A percentile compares a stretch with the other conserved stretches of the same genome.
These are phyloP conservation scores for Calendula officinalis DNA, from an alignment of 129 eudicot genomes.

Conservation along the genomic window DNA sequence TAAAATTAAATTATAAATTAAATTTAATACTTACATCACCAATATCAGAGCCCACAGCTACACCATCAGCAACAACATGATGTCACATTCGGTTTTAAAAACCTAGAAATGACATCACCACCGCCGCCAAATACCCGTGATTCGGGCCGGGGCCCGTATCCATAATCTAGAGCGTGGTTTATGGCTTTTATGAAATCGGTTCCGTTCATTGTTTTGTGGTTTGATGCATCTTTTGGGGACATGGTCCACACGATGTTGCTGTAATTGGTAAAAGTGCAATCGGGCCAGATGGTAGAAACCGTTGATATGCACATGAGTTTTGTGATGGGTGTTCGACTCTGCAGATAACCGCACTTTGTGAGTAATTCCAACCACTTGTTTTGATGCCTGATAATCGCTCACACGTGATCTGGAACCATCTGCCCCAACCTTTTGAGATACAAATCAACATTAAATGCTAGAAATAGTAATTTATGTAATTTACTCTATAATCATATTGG, in stretches of 20 bases:
- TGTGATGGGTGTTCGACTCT: constrained; percentile 64
- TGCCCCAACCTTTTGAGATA: constrained; percentile 61
- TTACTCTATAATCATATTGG: no score
- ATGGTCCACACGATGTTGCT: constrained; percentile 99
- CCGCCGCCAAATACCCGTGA: constrained; percentile 39
- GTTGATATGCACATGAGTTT: constrained; percentile 86
- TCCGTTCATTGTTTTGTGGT: constrained; percentile 58
- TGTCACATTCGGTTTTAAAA: constrained; percentile 39
- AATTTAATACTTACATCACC: constrained; percentile 65
- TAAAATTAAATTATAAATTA: no score
- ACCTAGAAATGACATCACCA: constrained; percentile 44
- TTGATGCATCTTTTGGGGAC: constrained; percentile 78
- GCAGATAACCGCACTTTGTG: constrained; percentile 92
- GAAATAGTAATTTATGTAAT: no score
- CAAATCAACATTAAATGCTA: no score
- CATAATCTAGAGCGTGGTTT: constrained; percentile 72
- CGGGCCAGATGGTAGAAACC: constrained; percentile 92
- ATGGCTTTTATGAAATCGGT: constrained; percentile 71
- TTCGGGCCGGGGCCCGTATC: constrained; percentile 80
- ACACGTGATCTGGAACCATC: constrained; percentile 94
- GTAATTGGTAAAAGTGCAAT: constrained; percentile 87
- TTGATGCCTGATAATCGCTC: constrained; percentile 77
- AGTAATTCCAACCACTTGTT: constrained; percentile 88
- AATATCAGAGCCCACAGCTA: constrained; percentile 84
- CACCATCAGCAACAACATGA: constrained; percentile 76